Base-by-base conservation (phyloP, 495 filamentous ascomycete genomes). In the Hyaloscypha variabilis region DNA sequence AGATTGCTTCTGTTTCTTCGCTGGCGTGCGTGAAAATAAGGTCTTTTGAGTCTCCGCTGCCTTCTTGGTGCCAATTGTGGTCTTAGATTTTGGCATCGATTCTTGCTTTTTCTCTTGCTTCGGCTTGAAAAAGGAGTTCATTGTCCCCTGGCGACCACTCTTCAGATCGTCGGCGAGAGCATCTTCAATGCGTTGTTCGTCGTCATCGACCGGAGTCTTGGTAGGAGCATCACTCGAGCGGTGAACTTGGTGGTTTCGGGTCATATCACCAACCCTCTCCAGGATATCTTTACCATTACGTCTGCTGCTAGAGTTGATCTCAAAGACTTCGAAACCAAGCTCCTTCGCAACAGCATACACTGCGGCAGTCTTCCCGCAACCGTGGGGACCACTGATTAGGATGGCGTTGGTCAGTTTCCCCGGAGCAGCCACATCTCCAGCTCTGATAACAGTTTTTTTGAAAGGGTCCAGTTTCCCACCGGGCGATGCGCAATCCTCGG, bases 341-440 rank as follows among this genome's bases (percentile, higher is more conserved):
- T 99, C 95, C 69, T 93, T 95, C 2, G 96, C 95, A n/a, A 93
- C 90, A 5, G 96, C 96, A 76, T 97, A 93, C 0, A 97, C 88
- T 1, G 92, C 87, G 19, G 96, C 94, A 14, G 93, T 96, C 76
- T 99, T 99, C 8, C 96, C 96, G 73, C 90, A 96, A 2, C 96
- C 96, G 62, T 86, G 79, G 1, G 95, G 93, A 6, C 96, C 96
- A 72, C 93, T 98, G 30, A 99, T 82, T 6, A 99, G 76, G 29
- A 97, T 85, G 2, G 88, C 85, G 66, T 88, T 88, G 17, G 77
- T 77, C 19, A 84, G 69, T 54, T 77, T 81, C 10, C 55, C 68
- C 6, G 70, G 39, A 19, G 17, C 39, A 62, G 75, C 75, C 51
- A 72, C 60, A 69, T 87, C 83, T 31, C 84, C 82, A 10, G 79